These are phyloP conservation scores for Tetracladium marchalianum DNA, from an alignment of 495 filamentous ascomycete genomes.

Conservation along the genomic window DNA sequence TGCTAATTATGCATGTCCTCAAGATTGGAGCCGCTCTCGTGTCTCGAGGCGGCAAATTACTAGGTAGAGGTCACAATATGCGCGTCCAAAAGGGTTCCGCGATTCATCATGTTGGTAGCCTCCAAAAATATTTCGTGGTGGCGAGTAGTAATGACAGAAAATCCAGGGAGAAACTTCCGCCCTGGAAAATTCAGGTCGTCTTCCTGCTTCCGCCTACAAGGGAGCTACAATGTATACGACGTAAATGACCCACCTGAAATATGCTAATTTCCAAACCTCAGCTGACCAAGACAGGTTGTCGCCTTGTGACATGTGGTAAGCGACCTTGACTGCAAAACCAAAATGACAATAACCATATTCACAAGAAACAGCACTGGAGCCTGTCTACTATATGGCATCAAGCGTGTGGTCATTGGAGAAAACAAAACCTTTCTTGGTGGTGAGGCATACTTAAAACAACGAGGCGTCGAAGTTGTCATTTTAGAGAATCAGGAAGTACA, in stretches of 20 bases:
- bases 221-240: conserved; percentile 82
- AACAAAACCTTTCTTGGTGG: conserved; percentile 71
- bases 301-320: conserved; percentile 69
- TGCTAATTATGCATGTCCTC: not conserved
- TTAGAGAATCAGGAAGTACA: conserved; percentile 59
- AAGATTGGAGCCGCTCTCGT: conserved; percentile 70
- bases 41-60: conserved; percentile 56
- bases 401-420: conserved; percentile 77
- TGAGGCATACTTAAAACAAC: conserved; percentile 59
- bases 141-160: conserved; percentile 2
- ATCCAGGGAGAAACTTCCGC: conserved; percentile 69
- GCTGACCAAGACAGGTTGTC: conserved; percentile 37
- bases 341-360: not conserved
- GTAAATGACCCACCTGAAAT: not conserved
- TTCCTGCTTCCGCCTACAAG: conserved; percentile 59
- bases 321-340: not conserved
- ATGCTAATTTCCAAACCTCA: not conserved
- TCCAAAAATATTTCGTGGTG: not conserved
- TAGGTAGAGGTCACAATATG: conserved; percentile 79
- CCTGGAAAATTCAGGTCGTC: conserved; percentile 67
- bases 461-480: conserved; percentile 68
- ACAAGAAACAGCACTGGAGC: conserved; percentile 46
- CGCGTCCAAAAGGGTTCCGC: conserved; percentile 66
- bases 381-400: conserved; percentile 69
- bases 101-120: conserved; percentile 48